Percentiles rank a stretch among this genome's conserved stretches.
Evolutionary conservation across 2,329 filamentous ascomycete species (phyloP).

Genomic region (Talaromyces rugulosus): DNA sequence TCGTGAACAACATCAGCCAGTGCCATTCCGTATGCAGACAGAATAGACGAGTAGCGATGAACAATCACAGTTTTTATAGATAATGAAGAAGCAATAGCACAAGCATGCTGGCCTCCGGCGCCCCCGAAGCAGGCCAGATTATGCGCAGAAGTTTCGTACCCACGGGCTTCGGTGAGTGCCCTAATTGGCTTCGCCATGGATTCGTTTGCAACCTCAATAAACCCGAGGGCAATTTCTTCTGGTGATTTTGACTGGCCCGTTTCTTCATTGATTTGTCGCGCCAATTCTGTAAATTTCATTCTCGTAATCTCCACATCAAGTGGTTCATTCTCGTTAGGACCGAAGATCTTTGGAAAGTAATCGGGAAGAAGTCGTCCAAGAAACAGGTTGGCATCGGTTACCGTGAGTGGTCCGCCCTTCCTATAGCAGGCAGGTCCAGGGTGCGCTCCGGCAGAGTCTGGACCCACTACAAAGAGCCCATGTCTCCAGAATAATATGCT

Average conservation of each 20-base stretch:
- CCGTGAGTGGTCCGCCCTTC: constrained; percentile 81
- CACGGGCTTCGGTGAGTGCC: constrained; percentile 20
- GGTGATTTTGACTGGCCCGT: constrained; percentile 19
- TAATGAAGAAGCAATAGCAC: constrained; percentile 37
- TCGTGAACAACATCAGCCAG: constrained; percentile 39
- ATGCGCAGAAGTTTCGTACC: constrained; percentile 22
- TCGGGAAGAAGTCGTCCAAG: constrained; percentile 78
- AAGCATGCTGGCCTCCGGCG: constrained; percentile 38
- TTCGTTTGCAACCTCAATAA: constrained; percentile 20
- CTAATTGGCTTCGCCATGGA: constrained; percentile 21
- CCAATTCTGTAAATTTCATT: constrained; percentile 39
- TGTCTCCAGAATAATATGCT: constrained; percentile 72
- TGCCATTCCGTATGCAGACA: constrained; percentile 45
- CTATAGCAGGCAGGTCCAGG: constrained; percentile 88
- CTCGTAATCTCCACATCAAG: constrained; percentile 41
- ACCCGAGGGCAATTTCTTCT: constrained; percentile 21
- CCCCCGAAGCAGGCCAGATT: constrained; percentile 28
- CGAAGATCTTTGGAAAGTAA: constrained; percentile 46
- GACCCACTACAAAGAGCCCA: constrained; percentile 82
- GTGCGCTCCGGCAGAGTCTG: constrained; percentile 82
- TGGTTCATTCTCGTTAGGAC: constrained; percentile 16
- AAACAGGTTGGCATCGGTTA: constrained; percentile 86
- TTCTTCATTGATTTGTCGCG: constrained; percentile 38
- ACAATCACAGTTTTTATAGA: constrained; percentile 40
- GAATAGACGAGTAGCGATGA: constrained; percentile 37